phyloP scores from a whole-genome alignment of 1,284 basidiomycete species.

The Boletus smithii region DNA sequence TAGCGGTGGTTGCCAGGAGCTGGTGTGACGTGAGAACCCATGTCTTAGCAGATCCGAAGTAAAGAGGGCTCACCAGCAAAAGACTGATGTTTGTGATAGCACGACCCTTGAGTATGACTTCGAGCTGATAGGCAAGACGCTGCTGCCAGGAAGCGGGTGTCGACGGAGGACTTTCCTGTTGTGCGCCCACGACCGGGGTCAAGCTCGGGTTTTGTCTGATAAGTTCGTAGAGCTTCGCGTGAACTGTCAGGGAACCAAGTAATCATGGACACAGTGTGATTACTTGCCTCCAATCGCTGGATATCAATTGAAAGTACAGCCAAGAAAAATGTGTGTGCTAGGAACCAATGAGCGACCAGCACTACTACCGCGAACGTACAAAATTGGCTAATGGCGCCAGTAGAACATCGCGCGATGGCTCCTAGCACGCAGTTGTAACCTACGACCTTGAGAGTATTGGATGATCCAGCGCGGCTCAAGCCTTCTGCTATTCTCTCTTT shows the following conservation, averaged over 20 bases:
- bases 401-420: slow-evolving; percentile 73
- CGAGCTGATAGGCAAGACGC: slow-evolving; percentile 41
- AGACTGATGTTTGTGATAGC: slow-evolving; percentile 80
- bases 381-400: slow-evolving; percentile 87
- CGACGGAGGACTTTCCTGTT: slow-evolving; percentile 31
- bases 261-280: slow-evolving; percentile 2
- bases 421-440: slow-evolving; percentile 83
- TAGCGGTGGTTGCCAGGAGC: slow-evolving; percentile 71
- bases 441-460: slow-evolving; percentile 89
- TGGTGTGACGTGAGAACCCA: slow-evolving; percentile 28
- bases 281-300: slow-evolving; percentile 75
- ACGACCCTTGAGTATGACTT: slow-evolving; percentile 63
- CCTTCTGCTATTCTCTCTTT: slow-evolving; percentile 91
- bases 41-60: slow-evolving; percentile 1
- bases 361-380: slow-evolving; percentile 93
- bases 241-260: slow-evolving; percentile 15
- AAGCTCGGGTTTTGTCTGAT: slow-evolving; percentile 62
- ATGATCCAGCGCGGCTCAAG: slow-evolving; percentile 82
- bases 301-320: slow-evolving; percentile 89
- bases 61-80: slow-evolving; percentile 54
- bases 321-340: slow-evolving; percentile 90
- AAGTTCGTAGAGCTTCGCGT: slow-evolving; percentile 66
- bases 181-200: slow-evolving; percentile 37
- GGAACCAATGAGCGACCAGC: slow-evolving; percentile 93
- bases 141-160: slow-evolving; percentile 44